Base-by-base conservation (phyloP, 2,329 filamentous ascomycete species). In the Exserohilum turcica region DNA sequence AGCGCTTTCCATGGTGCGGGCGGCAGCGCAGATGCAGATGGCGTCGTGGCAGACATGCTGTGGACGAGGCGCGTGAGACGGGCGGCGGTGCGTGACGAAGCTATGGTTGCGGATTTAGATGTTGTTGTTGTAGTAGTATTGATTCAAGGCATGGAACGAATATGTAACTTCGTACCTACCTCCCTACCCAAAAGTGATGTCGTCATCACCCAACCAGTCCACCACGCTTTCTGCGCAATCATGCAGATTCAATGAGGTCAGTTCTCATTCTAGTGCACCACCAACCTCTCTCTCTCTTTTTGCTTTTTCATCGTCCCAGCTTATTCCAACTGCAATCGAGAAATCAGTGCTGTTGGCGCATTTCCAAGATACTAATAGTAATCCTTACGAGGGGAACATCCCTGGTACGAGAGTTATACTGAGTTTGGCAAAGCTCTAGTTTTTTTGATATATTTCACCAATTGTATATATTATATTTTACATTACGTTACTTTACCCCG, bases 1-100 rank as follows among this genome's bases (percentile, higher is more conserved):
- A 75, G 60, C 18, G 74, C 60, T 56, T 78, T 80, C 82, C 82
- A 84, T 59, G 82, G 82, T 24, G 82, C 81, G 19, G 74, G 69
- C 7, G 71, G 72, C 18, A 74, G 74, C 50, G 54, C 66, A 40
- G 65, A 64, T 15, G 68, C 69, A 24, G 69, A 63, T 6, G 66
- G 68, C 31, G 78, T 73, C 38, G 78, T 80, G 27, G 77, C 73
- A 38, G 79, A 75, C 78, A 80, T 80, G 52, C 72, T 77, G 71
- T 62, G 71, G 47, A 75, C 64, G 48, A 80, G 61, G 54, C 71
- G 70, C 59, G 71, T 67, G 40, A 80, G 73, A 47, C 76, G 77
- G 51, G 65, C 52, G 55, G 64, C 56, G 45, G 54, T 61, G 50
- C n/a, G n/a, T n/a, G 55, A 59, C 49, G 73, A 74, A 73, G 74